Evolutionary conservation across 768 basidiomycete species (phyloP).

Genomic region (Symmetrospora coprosmae): DNA sequence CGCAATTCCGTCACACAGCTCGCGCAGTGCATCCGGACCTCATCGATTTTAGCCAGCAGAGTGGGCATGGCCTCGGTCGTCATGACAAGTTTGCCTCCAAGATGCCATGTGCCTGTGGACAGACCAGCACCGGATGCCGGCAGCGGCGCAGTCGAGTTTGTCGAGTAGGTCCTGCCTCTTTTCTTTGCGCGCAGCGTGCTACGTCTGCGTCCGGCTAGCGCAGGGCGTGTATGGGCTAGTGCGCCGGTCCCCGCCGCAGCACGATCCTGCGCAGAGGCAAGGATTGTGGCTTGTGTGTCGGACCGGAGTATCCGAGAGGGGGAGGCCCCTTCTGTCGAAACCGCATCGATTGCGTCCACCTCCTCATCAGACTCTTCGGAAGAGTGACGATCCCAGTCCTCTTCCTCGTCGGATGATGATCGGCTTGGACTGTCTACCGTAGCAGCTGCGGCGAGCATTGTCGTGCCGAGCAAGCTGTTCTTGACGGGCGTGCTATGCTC

Average conservation of each 20-base stretch:
- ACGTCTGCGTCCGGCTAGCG: no score
- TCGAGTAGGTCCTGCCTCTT: neutral
- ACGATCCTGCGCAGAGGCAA: neutral
- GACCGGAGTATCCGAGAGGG: no score
- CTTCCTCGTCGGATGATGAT: conserved; percentile 2
- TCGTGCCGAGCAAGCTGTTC: no score
- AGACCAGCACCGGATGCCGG: no score
- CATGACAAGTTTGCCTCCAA: conserved; percentile 8
- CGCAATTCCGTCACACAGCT: conserved; percentile 20
- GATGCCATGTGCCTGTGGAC: neutral
- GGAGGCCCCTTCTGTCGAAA: no score
- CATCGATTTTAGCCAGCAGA: conserved; percentile 14
- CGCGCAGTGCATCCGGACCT: conserved; percentile 11
- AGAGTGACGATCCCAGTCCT: conserved; percentile 19
- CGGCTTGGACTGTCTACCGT: no score
- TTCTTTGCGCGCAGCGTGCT: no score
- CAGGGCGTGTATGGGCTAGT: no score
- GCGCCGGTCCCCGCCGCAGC: no score
- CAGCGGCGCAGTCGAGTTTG: neutral
- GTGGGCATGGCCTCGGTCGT: conserved; percentile 24
- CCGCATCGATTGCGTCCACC: neutral
- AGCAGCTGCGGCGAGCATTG: no score
- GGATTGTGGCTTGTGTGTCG: neutral
- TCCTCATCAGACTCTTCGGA: neutral
- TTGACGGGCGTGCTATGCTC: no score